Evolutionary conservation across 1,284 basidiomycete species (phyloP).

Genomic region (Puccinia triticina): DNA sequence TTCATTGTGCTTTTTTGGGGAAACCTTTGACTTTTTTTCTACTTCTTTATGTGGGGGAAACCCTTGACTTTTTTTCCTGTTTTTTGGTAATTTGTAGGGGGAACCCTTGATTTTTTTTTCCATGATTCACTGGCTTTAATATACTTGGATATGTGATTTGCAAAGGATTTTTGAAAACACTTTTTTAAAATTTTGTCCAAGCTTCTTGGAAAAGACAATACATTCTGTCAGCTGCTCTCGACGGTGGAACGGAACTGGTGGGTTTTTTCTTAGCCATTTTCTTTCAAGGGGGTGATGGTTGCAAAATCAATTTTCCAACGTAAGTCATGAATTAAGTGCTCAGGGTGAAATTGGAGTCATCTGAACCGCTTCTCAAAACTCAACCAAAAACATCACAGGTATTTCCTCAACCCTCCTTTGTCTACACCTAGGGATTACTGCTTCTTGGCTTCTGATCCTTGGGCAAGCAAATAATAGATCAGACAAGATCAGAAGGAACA

Average conservation of each 20-base stretch:
- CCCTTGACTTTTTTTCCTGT: too few species aligned
- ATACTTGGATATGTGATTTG: too few species aligned
- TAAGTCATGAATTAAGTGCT: not conserved
- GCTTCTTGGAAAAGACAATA: constrained; percentile 35
- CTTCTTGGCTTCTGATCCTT: constrained; percentile 1
- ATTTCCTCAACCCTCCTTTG: constrained; percentile 31
- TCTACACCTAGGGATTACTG: constrained; percentile 33
- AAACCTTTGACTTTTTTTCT: too few species aligned
- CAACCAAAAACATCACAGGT: constrained; percentile 1
- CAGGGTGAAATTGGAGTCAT: not conserved
- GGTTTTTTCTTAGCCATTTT: constrained; percentile 33
- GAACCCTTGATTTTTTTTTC: too few species aligned
- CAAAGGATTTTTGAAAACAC: too few species aligned
- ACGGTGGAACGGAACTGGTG: constrained; percentile 29
- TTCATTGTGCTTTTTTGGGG: too few species aligned
- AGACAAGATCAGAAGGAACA: too few species aligned
- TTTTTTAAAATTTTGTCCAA: too few species aligned
- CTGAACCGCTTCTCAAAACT: not conserved
- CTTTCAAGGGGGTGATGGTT: constrained; percentile 41
- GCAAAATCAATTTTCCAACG: constrained; percentile 22
- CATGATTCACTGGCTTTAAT: too few species aligned
- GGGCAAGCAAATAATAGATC: not conserved
- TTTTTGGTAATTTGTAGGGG: too few species aligned
- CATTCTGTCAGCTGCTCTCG: constrained; percentile 41
- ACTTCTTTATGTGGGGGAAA: too few species aligned